Conservation (phyloP, 1,284 basidiomycete species). For the Pterulicium gracile region DNA sequence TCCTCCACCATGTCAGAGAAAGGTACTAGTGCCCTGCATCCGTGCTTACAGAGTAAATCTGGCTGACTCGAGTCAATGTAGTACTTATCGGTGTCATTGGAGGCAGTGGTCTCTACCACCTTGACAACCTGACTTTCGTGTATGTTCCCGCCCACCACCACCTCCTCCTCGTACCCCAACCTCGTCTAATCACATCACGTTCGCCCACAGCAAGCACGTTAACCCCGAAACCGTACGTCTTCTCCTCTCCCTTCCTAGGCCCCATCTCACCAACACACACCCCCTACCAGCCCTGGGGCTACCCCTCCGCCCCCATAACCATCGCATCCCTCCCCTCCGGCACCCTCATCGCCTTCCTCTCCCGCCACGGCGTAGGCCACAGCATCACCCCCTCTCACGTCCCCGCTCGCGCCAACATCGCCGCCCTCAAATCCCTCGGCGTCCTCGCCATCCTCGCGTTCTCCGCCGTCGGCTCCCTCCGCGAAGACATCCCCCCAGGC, state of each 20-base stretch:
- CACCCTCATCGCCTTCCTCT: constrained; percentile 79
- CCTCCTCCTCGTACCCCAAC: background rate
- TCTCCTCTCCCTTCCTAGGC: constrained; percentile 1
- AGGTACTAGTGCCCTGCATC: background rate
- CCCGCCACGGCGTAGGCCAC: constrained; percentile 82
- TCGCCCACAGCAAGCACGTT: constrained; percentile 43
- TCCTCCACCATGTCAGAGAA: constrained; percentile 5
- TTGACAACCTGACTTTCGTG: constrained; percentile 82
- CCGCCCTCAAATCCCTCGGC: constrained; percentile 88
- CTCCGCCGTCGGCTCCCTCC: constrained; percentile 91
- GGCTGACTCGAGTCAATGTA: constrained; percentile 17
- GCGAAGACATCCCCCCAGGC: constrained; percentile 89
- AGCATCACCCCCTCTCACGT: constrained; percentile 66
- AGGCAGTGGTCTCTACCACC: constrained; percentile 79
- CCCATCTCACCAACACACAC: constrained; percentile 6
- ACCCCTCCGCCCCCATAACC: constrained; percentile 84
- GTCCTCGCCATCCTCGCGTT: constrained; percentile 88
- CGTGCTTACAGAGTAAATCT: background rate
- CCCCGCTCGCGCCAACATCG: constrained; percentile 87
- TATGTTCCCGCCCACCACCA: constrained; percentile 24
- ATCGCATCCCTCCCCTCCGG: constrained; percentile 78
- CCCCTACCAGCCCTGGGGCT: constrained; percentile 80
- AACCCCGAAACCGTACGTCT: constrained; percentile 58
- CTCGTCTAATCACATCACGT: constrained; percentile 2
- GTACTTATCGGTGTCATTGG: constrained; percentile 80